Base-by-base conservation (phyloP, 2,329 filamentous ascomycete species). In the Dothiorella sarmentorum region DNA sequence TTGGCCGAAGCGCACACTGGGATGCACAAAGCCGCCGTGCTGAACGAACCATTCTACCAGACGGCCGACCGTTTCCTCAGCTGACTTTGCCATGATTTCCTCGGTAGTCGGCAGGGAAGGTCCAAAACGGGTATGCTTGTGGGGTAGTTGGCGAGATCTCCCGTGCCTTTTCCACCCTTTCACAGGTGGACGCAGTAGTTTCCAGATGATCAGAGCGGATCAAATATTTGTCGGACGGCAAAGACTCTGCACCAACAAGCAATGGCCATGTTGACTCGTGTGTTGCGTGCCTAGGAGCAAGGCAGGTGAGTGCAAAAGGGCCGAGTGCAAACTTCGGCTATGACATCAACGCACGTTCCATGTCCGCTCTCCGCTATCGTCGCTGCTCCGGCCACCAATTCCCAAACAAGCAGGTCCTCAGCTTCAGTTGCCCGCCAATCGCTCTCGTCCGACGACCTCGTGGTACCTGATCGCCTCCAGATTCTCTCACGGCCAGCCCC, bases 1-100 rank as follows among this genome's bases (percentile, higher is more conserved):
- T 58, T 66, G 63, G n/a, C 59, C 62, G n/a, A 74, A 61, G 15
- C 65, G 57, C 13, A 72, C 67, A 49, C 69, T 62, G 40, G 65
- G 63, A 61, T 66, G 68, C 51, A 73, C 57, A 58, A 62, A 64
- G 56, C 71, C 71, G 29, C 68, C 68, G 43, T 72, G 61, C 3
- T 65, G 53, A 4, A 58, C 62, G 49, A 73, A 72, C 71, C 71
- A 74, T 7, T 56, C 35, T 1, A 69, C 18, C 7, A 72, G 66
- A 31, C 31, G 38, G 2, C 15, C 9, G 18, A 59, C 22, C 9
- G 13, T 27, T 29, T 59, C n/a, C 31, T 59, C 38, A 5, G 20
- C 15, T 27, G 35, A 4, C 11, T 37, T 18, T 29, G 38, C 40
- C 51, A 55, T 51, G 31, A 10, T 43, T 4, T 11, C 26, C 15